These are phyloP conservation scores for Umbellularia californica DNA, from an alignment of 164 flowering plant species.

Conservation along the genomic window DNA sequence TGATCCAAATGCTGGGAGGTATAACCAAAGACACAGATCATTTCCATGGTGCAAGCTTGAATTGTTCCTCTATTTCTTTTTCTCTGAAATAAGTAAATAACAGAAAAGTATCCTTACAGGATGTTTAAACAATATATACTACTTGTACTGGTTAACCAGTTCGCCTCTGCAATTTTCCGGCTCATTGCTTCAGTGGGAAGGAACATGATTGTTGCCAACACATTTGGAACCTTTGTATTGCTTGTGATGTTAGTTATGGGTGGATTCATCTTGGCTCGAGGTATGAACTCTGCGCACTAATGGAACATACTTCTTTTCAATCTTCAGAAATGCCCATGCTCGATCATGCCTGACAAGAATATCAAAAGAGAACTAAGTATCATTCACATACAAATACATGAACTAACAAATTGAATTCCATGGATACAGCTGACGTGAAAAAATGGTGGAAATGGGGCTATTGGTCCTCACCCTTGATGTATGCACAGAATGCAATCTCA, in stretches of 20 bases:
- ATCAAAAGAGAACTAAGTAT: no score
- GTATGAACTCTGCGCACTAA: constrained; percentile 17
- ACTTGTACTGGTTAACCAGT: constrained; percentile 36
- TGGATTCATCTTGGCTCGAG: constrained; percentile 44
- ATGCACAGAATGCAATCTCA: constrained; percentile 58
- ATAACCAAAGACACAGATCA: neutral
- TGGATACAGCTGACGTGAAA: constrained; percentile 6
- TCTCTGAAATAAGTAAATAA: neutral
- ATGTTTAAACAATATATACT: constrained; percentile 42
- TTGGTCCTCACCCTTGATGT: constrained; percentile 74
- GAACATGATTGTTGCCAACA: constrained; percentile 14
- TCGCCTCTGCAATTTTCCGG: constrained; percentile 51
- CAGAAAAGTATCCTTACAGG: constrained; percentile 20
- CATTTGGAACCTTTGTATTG: constrained; percentile 1
- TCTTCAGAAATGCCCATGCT: neutral
- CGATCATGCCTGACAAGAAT: no score
- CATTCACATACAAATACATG: no score
- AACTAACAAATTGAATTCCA: neutral
- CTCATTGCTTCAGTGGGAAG: constrained; percentile 39
- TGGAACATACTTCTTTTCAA: neutral
- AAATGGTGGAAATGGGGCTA: constrained; percentile 87
- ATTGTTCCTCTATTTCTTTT: neutral
- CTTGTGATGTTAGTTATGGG: constrained; percentile 36
- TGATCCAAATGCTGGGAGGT: constrained; percentile 38
- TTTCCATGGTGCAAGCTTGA: neutral